These are phyloP conservation scores for Wilcoxina mikolae DNA, from an alignment of 495 filamentous ascomycete species.

Conservation along the genomic window DNA sequence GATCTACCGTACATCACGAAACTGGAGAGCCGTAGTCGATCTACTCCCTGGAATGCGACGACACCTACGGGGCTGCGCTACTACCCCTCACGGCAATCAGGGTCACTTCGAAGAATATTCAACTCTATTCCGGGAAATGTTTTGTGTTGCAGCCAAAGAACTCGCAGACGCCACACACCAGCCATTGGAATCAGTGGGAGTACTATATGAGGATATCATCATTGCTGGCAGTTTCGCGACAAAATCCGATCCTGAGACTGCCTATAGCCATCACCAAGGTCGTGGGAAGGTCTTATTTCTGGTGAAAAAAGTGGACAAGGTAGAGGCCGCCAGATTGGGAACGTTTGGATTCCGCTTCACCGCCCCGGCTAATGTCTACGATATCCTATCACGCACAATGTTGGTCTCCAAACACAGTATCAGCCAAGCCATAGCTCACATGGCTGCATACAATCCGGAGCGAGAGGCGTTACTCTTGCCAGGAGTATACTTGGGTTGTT, in stretches of 20 bases:
- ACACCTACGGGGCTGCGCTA: conserved; percentile 36
- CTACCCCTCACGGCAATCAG: not conserved
- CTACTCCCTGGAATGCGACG: conserved; percentile 54
- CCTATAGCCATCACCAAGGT: not conserved
- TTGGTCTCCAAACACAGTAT: conserved; percentile 48
- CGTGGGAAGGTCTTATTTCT: conserved; percentile 53
- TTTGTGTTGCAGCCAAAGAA: conserved; percentile 63
- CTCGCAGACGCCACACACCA: conserved; percentile 52
- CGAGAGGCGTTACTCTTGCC: conserved; percentile 1
- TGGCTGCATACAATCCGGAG: conserved; percentile 33
- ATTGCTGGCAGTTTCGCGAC: conserved; percentile 36
- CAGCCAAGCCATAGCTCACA: conserved; percentile 38
- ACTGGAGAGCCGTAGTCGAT: conserved; percentile 54
- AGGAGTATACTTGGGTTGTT: conserved; percentile 63
- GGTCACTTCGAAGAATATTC: conserved; percentile 48
- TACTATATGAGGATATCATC: conserved; percentile 66
- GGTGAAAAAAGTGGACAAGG: conserved; percentile 47
- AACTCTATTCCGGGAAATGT: conserved; percentile 67
- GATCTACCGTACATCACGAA: conserved; percentile 64
- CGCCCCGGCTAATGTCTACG: conserved; percentile 49
- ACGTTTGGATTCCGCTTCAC: conserved; percentile 67
- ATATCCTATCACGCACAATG: conserved; percentile 51
- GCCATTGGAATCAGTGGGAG: conserved; percentile 48
- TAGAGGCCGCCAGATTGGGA: conserved; percentile 36
- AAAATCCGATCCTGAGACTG: not conserved